Conservation (phyloP, 805 yeast species). For the Teunomyces tritomae region DNA sequence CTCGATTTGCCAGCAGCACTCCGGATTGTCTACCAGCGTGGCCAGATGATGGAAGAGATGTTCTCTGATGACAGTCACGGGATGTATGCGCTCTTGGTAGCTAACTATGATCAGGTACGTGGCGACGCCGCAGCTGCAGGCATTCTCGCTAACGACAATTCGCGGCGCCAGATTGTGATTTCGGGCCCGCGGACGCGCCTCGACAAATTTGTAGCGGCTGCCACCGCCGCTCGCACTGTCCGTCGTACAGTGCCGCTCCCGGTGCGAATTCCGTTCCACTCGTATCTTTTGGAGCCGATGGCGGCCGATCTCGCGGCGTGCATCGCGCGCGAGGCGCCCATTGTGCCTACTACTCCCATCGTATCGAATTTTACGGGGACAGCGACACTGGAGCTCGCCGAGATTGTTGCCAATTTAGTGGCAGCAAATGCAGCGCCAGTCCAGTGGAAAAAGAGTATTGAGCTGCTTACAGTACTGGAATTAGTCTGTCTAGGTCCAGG, state of each 20-base stretch:
- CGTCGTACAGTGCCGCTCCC: constrained; percentile 32
- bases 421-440: constrained; percentile 44
- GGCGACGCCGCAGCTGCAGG: constrained; percentile 9
- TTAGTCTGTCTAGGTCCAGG: constrained; percentile 42
- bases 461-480: constrained; percentile 14
- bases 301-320: constrained; percentile 27
- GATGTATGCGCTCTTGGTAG: constrained; percentile 12
- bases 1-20: constrained; percentile 34
- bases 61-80: constrained; percentile 5
- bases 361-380: constrained; percentile 37
- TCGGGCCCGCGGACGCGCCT: constrained; percentile 39
- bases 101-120: not conserved
- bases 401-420: constrained; percentile 32
- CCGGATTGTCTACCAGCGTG: constrained; percentile 44
- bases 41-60: constrained; percentile 38
- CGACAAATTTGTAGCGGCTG: constrained; percentile 16
- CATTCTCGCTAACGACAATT: constrained; percentile 48
- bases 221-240: constrained; percentile 20
- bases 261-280: constrained; percentile 54
- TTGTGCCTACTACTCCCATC: constrained; percentile 28
- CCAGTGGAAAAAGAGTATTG: constrained; percentile 38
- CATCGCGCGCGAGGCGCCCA: constrained; percentile 11
- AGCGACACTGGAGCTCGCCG: constrained; percentile 17
- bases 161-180: constrained; percentile 40
- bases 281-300: constrained; percentile 35